Conservation (phyloP, 805 yeast genomes). For the Kodamaea laetipori region DNA sequence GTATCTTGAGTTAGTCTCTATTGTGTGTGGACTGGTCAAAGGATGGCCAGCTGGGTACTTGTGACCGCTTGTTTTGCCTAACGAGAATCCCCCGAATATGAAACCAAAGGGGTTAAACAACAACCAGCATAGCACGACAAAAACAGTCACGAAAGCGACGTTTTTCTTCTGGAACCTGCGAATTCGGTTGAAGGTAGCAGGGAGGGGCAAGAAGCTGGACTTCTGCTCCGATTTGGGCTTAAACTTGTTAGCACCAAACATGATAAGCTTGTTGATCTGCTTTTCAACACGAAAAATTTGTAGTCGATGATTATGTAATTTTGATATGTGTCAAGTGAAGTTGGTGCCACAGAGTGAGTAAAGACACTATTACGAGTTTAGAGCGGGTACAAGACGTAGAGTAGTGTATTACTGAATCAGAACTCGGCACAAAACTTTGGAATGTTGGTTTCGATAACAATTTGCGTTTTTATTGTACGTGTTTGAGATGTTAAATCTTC, state of each 20-base stretch:
- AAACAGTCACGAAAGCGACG: conserved; percentile 15
- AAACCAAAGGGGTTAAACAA: conserved; percentile 26
- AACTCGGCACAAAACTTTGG: no score
- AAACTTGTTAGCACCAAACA: conserved; percentile 21
- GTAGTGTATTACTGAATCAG: no score
- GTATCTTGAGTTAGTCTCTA: conserved; percentile 52
- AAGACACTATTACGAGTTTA: no score
- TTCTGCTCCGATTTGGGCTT: conserved; percentile 29
- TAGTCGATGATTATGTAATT: neutral
- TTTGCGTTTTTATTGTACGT: no score
- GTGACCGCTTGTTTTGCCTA: neutral
- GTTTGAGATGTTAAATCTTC: no score
- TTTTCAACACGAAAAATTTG: neutral
- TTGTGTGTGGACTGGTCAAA: conserved; percentile 30
- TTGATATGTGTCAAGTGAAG: neutral
- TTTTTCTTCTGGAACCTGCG: conserved; percentile 18
- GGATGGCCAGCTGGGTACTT: conserved; percentile 38
- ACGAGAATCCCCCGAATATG: conserved; percentile 12
- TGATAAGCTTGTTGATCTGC: neutral
- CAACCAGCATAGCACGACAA: conserved; percentile 21
- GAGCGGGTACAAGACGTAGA: no score
- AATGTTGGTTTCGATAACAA: no score
- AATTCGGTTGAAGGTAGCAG: conserved; percentile 28
- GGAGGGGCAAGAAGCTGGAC: conserved; percentile 28
- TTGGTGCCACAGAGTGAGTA: no score